Conservation (phyloP, 2,329 filamentous ascomycete species). For the Colletotrichum chlorophyti region DNA sequence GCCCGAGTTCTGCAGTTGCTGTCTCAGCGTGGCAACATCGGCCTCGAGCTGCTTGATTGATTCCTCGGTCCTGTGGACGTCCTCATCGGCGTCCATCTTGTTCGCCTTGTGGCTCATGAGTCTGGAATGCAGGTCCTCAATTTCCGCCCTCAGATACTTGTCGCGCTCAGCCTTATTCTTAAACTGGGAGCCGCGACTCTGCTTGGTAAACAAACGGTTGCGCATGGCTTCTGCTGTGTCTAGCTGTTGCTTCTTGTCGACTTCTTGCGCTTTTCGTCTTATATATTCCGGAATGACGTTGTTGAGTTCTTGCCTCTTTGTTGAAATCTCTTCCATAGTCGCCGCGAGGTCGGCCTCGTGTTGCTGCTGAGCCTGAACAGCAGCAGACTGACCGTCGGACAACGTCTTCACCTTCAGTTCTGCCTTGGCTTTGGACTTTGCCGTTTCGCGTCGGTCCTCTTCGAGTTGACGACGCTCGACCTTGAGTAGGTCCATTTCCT, state of each 20-base stretch:
- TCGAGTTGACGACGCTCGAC: conserved; percentile 89
- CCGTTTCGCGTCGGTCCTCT: conserved; percentile 83
- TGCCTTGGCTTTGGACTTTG: conserved; percentile 80
- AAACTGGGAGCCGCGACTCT: conserved; percentile 87
- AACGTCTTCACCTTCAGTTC: conserved; percentile 86
- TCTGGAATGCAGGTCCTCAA: conserved; percentile 78
- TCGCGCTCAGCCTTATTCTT: conserved; percentile 89
- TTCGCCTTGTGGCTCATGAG: conserved; percentile 84
- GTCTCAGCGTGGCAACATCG: conserved; percentile 73
- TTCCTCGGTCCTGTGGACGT: conserved; percentile 74
- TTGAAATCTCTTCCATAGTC: conserved; percentile 75
- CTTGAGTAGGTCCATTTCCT: conserved; percentile 82
- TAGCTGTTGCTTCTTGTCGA: conserved; percentile 72
- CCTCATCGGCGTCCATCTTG: conserved; percentile 82
- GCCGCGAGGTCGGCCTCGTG: conserved; percentile 76
- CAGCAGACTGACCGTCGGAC: conserved; percentile 80
- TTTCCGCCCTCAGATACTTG: conserved; percentile 79
- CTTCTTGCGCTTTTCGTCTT: conserved; percentile 75
- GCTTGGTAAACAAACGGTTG: conserved; percentile 87
- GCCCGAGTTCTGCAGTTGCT: conserved; percentile 80
- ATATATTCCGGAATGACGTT: conserved; percentile 80
- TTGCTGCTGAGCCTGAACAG: conserved; percentile 74
- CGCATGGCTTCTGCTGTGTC: conserved; percentile 78
- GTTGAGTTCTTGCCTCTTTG: conserved; percentile 78
- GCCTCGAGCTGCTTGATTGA: conserved; percentile 76